phyloP scores from a whole-genome alignment of 2,329 filamentous ascomycete species.

The Alternaria tenuissima region DNA sequence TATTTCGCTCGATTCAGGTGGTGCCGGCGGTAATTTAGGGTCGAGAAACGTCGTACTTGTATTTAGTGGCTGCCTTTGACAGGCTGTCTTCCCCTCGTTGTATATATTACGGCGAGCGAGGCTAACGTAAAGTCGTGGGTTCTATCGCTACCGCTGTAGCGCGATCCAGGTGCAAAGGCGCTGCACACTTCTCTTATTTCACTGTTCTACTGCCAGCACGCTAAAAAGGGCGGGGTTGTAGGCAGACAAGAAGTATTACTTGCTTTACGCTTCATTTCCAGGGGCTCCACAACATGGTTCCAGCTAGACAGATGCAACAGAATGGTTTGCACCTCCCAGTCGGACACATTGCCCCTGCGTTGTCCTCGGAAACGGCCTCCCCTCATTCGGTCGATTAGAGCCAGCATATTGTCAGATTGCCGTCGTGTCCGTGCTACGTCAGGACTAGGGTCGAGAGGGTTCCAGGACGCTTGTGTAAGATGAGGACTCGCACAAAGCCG shows the following conservation, averaged over 20 bases:
- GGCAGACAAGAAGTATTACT: background rate
- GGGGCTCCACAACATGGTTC: background rate
- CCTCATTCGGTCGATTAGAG: background rate
- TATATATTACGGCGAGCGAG: background rate
- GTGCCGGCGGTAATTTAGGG: background rate
- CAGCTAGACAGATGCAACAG: conserved; percentile 1
- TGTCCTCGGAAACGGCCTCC: background rate
- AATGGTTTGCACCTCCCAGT: background rate
- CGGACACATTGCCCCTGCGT: background rate
- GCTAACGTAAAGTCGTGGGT: background rate
- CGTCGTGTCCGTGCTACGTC: conserved; percentile 8
- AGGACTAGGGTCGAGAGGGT: conserved; percentile 3
- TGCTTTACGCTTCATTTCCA: background rate
- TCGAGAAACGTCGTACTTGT: conserved; percentile 15
- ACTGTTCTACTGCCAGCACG: background rate
- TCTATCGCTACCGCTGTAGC: background rate
- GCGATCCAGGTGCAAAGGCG: background rate
- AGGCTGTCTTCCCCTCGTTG: background rate
- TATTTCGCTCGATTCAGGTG: background rate
- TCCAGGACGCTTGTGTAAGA: conserved; percentile 6
- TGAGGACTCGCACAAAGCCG: conserved; percentile 14
- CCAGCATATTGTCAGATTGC: conserved; percentile 8
- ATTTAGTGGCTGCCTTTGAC: conserved; percentile 11
- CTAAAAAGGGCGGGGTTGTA: background rate
- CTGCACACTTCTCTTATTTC: background rate